A percentile compares a stretch with the other conserved stretches of the same genome.
Evolutionary conservation across 805 yeast genomes (phyloP).

Genomic region (Tetrapisispora nanseiensis): DNA sequence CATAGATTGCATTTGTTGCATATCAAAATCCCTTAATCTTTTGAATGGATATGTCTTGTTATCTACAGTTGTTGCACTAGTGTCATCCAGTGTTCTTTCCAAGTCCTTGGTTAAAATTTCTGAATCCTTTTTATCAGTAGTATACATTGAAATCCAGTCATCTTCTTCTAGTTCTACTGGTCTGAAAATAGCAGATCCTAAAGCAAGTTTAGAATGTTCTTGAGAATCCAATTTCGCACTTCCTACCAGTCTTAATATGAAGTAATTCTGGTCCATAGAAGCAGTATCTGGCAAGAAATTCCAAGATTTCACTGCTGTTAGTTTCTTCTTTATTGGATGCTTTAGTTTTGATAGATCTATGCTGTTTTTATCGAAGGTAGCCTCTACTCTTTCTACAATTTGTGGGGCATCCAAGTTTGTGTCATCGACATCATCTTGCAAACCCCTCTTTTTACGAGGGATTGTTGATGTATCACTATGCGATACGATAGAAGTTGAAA

Average conservation of each 20-base stretch:
- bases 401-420: conserved; percentile 20
- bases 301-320: conserved; percentile 71
- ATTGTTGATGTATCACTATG: conserved; percentile 21
- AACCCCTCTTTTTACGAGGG: conserved; percentile 23
- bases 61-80: conserved; percentile 35
- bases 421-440: conserved; percentile 11
- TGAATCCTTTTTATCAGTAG: conserved; percentile 38
- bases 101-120: conserved; percentile 33
- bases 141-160: conserved; percentile 69
- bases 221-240: conserved; percentile 36
- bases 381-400: conserved; percentile 45
- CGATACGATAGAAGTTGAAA: conserved; percentile 45
- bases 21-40: conserved; percentile 72
- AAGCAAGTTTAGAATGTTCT: conserved; percentile 28
- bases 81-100: conserved; percentile 28
- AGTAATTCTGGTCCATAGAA: conserved; percentile 71
- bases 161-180: conserved; percentile 61
- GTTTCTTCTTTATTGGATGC: conserved; percentile 71
- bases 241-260: conserved; percentile 52
- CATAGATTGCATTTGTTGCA: conserved; percentile 37
- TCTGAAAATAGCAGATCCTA: conserved; percentile 57
- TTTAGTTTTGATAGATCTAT: conserved; percentile 37
- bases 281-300: conserved; percentile 82
- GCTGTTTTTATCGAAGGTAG: conserved; percentile 58
- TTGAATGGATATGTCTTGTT: conserved; percentile 46